Evolutionary conservation across 2,329 filamentous ascomycete species (phyloP).

Genomic region (Botrytis deweyae): DNA sequence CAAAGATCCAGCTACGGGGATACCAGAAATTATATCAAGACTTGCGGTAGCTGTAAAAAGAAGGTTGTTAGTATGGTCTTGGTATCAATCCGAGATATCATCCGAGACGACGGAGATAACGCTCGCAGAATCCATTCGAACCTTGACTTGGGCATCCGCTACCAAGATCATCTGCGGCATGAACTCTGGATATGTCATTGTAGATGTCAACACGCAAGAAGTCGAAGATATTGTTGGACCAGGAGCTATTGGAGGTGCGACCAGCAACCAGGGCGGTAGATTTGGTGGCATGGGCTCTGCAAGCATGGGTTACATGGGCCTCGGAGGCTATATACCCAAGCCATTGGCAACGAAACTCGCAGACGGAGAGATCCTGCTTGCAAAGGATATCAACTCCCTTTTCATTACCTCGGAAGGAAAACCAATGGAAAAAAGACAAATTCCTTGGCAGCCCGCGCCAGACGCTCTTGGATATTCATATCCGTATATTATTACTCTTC

Average conservation of each 20-base stretch:
- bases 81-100: slow-evolving; percentile 89
- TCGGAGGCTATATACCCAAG: slow-evolving; percentile 87
- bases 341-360: slow-evolving; percentile 80
- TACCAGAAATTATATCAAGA: slow-evolving; percentile 88
- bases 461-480: slow-evolving; percentile 95
- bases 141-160: slow-evolving; percentile 85
- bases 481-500: slow-evolving; percentile 86
- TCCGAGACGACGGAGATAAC: slow-evolving; percentile 73
- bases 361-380: slow-evolving; percentile 83
- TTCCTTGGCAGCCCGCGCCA: slow-evolving; percentile 88
- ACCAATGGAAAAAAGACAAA: slow-evolving; percentile 76
- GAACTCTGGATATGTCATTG: slow-evolving; percentile 85
- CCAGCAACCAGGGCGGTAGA: slow-evolving; percentile 53
- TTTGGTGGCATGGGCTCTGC: slow-evolving; percentile 82
- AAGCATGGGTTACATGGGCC: slow-evolving; percentile 95
- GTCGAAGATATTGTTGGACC: slow-evolving; percentile 78
- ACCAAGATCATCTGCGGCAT: slow-evolving; percentile 86
- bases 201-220: slow-evolving; percentile 74
- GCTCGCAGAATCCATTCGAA: slow-evolving; percentile 80
- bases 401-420: slow-evolving; percentile 87
- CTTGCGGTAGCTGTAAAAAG: slow-evolving; percentile 92
- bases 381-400: slow-evolving; percentile 94
- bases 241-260: slow-evolving; percentile 65
- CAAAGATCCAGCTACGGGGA: slow-evolving; percentile 80
- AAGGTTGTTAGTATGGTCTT: slow-evolving; percentile 86